Conservation (phyloP, 2,329 filamentous ascomycete species). For the Colletotrichum graminicola region DNA sequence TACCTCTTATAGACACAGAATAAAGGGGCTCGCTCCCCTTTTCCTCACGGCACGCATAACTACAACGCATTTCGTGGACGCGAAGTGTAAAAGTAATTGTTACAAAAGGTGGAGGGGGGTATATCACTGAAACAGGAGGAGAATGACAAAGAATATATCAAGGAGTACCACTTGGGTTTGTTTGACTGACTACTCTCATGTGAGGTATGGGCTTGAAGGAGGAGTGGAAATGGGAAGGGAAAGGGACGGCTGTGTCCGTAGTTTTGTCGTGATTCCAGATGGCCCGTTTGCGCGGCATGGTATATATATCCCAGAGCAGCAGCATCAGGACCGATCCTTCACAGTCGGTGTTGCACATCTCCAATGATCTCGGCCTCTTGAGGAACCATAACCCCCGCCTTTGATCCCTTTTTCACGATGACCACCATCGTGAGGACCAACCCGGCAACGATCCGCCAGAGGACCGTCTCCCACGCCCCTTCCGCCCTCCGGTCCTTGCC, state of each 20-base stretch:
- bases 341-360: not conserved
- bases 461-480: not conserved
- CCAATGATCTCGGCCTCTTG: no score
- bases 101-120: not conserved
- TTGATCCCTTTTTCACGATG: not conserved
- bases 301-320: no score
- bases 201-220: no score
- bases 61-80: not conserved
- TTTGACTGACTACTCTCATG: no score
- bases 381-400: not conserved
- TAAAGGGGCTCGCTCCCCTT: not conserved
- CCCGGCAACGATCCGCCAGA: not conserved
- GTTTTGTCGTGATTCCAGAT: not conserved
- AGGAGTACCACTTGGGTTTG: not conserved
- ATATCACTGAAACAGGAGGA: not conserved
- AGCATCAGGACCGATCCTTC: not conserved
- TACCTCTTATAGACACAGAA: conserved; percentile 9
- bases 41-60: not conserved
- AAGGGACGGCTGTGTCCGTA: no score
- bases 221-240: no score
- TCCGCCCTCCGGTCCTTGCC: conserved; percentile 24
- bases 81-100: not conserved
- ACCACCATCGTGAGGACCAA: not conserved
- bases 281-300: not conserved
- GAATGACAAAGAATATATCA: not conserved